Base-by-base conservation (phyloP, 768 basidiomycete species). In the Crucibulum laeve region DNA sequence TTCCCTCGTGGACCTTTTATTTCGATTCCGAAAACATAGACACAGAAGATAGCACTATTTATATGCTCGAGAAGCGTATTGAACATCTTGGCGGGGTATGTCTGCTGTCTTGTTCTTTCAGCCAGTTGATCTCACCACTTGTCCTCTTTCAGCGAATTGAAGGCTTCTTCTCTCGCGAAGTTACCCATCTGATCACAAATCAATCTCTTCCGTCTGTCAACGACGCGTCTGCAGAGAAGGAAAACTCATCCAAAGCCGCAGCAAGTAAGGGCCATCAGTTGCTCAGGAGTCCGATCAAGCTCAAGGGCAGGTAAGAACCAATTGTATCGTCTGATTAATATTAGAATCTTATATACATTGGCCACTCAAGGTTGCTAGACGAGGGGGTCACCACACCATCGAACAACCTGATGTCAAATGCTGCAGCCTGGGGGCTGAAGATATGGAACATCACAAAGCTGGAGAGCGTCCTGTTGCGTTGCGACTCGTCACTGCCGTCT, bases 171-270 rank as follows among this genome's bases (percentile, higher is more conserved):
- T 90, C 87, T 23, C 81, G 74, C 38, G 75, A 80, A 38, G 80
- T 95, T 19, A 93, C 92, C 0, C 95, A 98, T 66, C 74, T 97
- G 49, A 83, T 95, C 57, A 88, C 87, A 42, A 76, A 86, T 54
- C 70, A 72, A 43, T 58, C 67, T 25, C 49, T 63, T 40, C 63
- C 70, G 10, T 32, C 43, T 60, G 38, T 47, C 63, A 42, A 50
- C 21, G 64, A 69, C 15, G 64, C 62, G 46, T 46, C 35, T 15
- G 62, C 67, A 4, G 79, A 85, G 59, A 88, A 89, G 60, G 87
- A 89, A 61, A 89, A 90, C n/a, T 55, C 57, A 61, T n/a, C 60
- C 63, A 13, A 71, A 65, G 42, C 38, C 59, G 1, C 63, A 61
- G 44, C 40, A 49, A 2, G 48, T 52, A 53, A 59, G 54, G 37